A percentile compares a stretch with the other conserved stretches of the same genome.
Conservation (phyloP, 345 rosid species). For the Eucalyptus caleyi region DNA sequence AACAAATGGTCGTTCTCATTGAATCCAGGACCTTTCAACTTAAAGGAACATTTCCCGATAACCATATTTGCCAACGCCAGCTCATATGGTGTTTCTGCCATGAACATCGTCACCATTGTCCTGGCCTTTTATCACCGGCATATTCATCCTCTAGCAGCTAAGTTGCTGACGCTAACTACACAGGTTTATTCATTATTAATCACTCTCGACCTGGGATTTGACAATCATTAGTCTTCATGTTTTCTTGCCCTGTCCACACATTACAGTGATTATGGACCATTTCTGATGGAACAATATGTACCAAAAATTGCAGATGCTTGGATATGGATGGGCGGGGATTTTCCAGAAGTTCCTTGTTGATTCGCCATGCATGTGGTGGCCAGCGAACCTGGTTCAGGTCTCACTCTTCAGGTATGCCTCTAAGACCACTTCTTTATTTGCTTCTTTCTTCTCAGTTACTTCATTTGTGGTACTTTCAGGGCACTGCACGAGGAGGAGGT, state of each 20-base stretch:
- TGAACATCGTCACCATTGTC: conserved; percentile 20
- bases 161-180: conserved; percentile 19
- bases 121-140: conserved; percentile 17
- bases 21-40: conserved; percentile 45
- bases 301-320: neutral
- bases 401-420: conserved; percentile 24
- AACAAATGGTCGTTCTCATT: conserved; percentile 29
- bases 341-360: conserved; percentile 28
- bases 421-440: neutral
- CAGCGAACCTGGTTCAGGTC: conserved; percentile 32
- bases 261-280: neutral
- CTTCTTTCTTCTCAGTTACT: neutral
- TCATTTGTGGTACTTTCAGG: neutral
- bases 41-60: conserved; percentile 37
- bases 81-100: conserved; percentile 14
- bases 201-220: neutral
- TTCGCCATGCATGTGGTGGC: conserved; percentile 37
- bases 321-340: conserved; percentile 30
- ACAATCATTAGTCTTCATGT: neutral
- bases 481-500: conserved; percentile 39
- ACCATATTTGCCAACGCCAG: conserved; percentile 36
- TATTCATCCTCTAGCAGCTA: conserved; percentile 12
- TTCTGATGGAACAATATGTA: neutral
- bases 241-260: neutral
- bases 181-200: conserved; percentile 5